Percentiles rank a stretch among this genome's conserved stretches.
These are phyloP conservation scores for Scortechinia acanthostroma DNA, from an alignment of 2,329 filamentous ascomycete species.

Conservation along the genomic window DNA sequence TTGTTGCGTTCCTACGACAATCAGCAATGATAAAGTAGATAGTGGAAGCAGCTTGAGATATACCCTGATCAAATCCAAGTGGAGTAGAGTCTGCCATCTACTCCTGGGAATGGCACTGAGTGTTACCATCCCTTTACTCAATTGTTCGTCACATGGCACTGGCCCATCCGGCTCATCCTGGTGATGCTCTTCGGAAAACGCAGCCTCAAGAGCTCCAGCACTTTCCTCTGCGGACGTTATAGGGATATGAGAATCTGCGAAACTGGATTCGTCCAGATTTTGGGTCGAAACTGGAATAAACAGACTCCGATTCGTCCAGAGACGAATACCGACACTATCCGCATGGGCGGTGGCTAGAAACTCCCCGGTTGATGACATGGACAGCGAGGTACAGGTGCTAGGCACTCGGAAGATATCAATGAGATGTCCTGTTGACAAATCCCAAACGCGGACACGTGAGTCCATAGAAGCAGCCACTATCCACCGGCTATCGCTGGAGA, in stretches of 20 bases:
- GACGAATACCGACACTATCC: conserved; percentile 76
- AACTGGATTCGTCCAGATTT: conserved; percentile 73
- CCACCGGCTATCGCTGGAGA: conserved; percentile 91
- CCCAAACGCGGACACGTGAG: conserved; percentile 78
- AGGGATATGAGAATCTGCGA: conserved; percentile 58
- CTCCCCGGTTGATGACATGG: conserved; percentile 85
- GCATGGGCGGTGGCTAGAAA: conserved; percentile 86
- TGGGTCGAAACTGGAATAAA: conserved; percentile 84
- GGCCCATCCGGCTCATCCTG: conserved; percentile 43
- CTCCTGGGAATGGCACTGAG: conserved; percentile 83
- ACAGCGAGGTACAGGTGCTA: conserved; percentile 72
- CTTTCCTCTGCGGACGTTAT: conserved; percentile 79
- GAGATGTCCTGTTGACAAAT: conserved; percentile 87
- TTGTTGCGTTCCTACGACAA: conserved; percentile 74
- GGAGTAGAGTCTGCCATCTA: conserved; percentile 87
- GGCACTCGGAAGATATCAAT: conserved; percentile 83
- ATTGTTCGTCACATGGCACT: conserved; percentile 62
- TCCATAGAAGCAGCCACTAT: conserved; percentile 82
- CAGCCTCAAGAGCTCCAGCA: conserved; percentile 67
- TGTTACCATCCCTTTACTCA: conserved; percentile 77
- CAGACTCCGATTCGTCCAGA: conserved; percentile 91
- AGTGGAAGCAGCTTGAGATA: conserved; percentile 2
- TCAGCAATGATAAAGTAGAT: conserved; percentile 6
- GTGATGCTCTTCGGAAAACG: conserved; percentile 49
- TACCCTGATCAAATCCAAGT: conserved; percentile 77